Evolutionary conservation across 495 filamentous ascomycete species (phyloP), one percentile per base, ranked within the genome.

Genomic region (Tetracladium marchalianum): DNA sequence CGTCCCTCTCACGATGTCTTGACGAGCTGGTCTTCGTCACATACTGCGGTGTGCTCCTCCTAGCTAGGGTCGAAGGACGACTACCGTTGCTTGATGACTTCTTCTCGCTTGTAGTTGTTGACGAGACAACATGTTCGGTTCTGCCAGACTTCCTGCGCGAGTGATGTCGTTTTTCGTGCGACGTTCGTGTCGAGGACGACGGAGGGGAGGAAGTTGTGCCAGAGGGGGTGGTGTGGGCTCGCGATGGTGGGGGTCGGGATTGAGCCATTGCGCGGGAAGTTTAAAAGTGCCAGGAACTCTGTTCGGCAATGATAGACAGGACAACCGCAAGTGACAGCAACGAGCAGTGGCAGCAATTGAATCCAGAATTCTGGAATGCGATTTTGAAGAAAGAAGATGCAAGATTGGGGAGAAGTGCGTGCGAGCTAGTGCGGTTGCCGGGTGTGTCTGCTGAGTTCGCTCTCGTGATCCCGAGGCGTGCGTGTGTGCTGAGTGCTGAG

Each of bases 131-230:
- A 22, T 44, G 41, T 8, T 55, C 52, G 3, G 22, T 27, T 33
- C 44, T 55, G n/a, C 53, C 53, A 11, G 53, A 55, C 19, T 52
- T 55, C 35, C 53, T 40, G 31, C 49, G 31, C 41, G 48, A 42
- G 41, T 55, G 48, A 19, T 51, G 48, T 22, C 43, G 48, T 39
- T 44, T 50, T 18, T 48, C 44, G 5, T 27, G 22, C 22, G 44
- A 36, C 12, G 43, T 51, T 7, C 48, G 42, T 11, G 52, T 47
- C 13, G 47, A 51, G 24, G 51, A 47, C 31, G 52, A 48, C n/a
- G 53, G 53, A 24, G 53, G 53, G 2, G 53, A 52, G 1, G 37
- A 16, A 10, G 16, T 39, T 40, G 10, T 18, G n/a, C 19, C 35
- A 34, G 39, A 35, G 27, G 43, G 52, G 31, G 53, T 52, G n/a